Conservation (phyloP, 768 basidiomycete genomes). For the Lactarius indigo region DNA sequence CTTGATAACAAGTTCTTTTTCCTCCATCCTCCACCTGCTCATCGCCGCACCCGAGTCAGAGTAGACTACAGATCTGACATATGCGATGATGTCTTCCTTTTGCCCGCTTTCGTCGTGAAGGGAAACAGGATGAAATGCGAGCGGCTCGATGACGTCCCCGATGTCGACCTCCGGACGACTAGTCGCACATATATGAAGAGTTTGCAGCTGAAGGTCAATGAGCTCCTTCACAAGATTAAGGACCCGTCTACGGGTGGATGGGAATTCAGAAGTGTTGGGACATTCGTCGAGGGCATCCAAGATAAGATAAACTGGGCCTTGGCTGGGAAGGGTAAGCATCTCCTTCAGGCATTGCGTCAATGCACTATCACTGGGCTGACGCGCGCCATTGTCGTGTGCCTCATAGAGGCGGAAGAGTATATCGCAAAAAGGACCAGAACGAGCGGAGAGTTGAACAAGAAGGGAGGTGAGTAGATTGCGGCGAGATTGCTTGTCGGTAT, state of each 20-base stretch:
- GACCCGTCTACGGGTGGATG: slow-evolving; percentile 39
- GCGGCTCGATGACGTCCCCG: background rate
- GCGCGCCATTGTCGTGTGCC: background rate
- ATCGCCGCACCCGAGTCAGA: background rate
- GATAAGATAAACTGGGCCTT: background rate
- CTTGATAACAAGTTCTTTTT: slow-evolving; percentile 31
- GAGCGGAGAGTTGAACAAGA: background rate
- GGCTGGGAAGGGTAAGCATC: background rate
- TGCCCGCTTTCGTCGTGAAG: background rate
- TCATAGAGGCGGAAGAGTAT: background rate
- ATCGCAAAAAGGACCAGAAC: background rate
- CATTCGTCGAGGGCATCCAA: background rate
- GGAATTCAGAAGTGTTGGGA: slow-evolving; percentile 42
- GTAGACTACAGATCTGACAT: background rate
- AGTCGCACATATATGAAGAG: background rate
- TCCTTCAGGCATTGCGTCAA: background rate
- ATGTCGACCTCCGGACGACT: background rate
- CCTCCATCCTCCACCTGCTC: slow-evolving; percentile 39
- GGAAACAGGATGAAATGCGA: background rate
- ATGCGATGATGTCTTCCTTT: background rate
- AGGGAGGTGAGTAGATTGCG: background rate
- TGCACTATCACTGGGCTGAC: background rate
- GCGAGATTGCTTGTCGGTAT: background rate
- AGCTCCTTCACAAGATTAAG: background rate
- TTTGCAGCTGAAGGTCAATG: background rate